Evolutionary conservation across 305 asterid species (phyloP).

Genomic region (Fraxinus paxiana): DNA sequence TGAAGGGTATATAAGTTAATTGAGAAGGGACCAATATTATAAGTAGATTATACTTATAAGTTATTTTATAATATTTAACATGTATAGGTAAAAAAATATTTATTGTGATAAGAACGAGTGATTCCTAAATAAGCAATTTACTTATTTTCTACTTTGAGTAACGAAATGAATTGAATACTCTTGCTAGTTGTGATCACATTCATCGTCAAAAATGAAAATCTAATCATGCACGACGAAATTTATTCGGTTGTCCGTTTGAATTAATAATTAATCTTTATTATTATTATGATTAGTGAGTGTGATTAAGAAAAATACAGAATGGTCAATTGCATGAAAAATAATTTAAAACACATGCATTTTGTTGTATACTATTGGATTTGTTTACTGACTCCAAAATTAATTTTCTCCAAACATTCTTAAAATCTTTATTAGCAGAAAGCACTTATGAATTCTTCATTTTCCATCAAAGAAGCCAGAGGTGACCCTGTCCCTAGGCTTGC

Average conservation of each 20-base stretch:
- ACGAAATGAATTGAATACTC: background rate
- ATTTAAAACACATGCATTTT: slow-evolving; percentile 22
- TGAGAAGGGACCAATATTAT: background rate
- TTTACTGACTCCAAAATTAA: slow-evolving; percentile 28
- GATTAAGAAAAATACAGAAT: slow-evolving; percentile 27
- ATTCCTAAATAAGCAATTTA: no score
- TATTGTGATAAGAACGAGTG: background rate
- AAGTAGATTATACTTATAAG: background rate
- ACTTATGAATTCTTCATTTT: slow-evolving; percentile 37
- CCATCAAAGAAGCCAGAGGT: slow-evolving; percentile 36
- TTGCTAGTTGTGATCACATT: background rate
- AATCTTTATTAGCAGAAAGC: background rate
- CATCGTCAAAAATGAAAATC: background rate
- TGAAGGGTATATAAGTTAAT: slow-evolving; percentile 9
- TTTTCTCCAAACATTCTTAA: background rate
- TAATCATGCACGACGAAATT: slow-evolving; percentile 10
- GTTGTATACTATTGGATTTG: slow-evolving; percentile 25
- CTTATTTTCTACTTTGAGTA: background rate
- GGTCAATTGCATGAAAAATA: slow-evolving; percentile 25
- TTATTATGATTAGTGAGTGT: background rate
- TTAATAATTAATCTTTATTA: slow-evolving; percentile 5
- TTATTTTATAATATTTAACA: background rate
- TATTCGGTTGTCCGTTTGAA: slow-evolving; percentile 5
- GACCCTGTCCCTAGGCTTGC: slow-evolving; percentile 35
- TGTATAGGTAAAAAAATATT: background rate